Evolutionary conservation across 345 rosid genomes (phyloP), one percentile per base, ranked within the genome.

Genomic region (Moricandia arvensis): DNA sequence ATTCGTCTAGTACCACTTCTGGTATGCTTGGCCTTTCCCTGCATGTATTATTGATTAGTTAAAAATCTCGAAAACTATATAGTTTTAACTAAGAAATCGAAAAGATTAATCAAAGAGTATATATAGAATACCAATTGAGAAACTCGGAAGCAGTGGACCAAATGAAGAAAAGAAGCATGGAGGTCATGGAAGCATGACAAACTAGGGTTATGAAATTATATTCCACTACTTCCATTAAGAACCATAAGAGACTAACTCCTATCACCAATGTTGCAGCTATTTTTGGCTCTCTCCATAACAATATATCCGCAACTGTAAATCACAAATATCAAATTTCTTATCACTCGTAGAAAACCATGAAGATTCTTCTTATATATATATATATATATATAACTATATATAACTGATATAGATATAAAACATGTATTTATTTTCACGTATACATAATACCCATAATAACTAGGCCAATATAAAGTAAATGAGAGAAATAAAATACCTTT

Each of bases 161-260:
- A 54, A 90, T 85, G 86, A 92, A 92, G 83, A 84, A 70, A 38
- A 80, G 57, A 62, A 95, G 98, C 90, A 95, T 89, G 1, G 81
- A 33, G 4, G 91, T 79, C 75, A 95, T 90, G 69, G 85, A 82
- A 63, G 84, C 53, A 81, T 95, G 96, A 71, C 90, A 88, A 13
- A 90, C 3, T 31, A 95, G 75, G 66, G 99, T 90, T 7, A 92
- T 89, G 45, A 95, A 86, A 70, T 83, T 92, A 87, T 92, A 92
- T 75, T 90, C 94, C 0, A 47, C 90, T 43, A 95, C 93, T 85
- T 92, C 98, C 74, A 92, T 85, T n/a, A 95, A 86, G 69, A 87
- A 83, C 99, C 99, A 95, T 41, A 92, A 73, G 16, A 82, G 7
- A 26, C 92, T 82, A 63, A 87, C 81, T 37, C 90, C 98, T 0